phyloP scores from a whole-genome alignment of 75 land plant species.

The Adiantum capillusveneris region DNA sequence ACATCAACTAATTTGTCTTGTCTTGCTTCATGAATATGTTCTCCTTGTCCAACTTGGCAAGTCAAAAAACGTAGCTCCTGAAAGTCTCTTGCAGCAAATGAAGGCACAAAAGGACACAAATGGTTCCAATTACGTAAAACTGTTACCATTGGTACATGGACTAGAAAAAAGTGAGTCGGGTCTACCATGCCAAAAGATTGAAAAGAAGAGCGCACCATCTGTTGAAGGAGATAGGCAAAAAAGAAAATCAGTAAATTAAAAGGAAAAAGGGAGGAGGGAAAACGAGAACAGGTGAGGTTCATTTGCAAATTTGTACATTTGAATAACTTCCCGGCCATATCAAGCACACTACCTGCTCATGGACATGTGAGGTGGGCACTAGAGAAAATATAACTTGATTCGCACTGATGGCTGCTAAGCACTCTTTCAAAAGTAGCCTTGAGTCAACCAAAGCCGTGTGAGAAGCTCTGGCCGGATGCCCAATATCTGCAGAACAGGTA shows the following conservation, averaged over 20 bases:
- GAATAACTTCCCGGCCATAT: too few species aligned
- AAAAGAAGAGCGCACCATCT: not conserved
- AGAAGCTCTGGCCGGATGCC: too few species aligned
- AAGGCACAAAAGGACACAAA: not conserved
- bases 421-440: not conserved
- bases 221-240: not conserved
- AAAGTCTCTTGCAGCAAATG: not conserved
- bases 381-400: not conserved
- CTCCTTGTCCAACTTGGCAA: not conserved
- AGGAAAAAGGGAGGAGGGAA: not conserved
- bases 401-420: not conserved
- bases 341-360: not conserved
- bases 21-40: not conserved
- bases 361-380: not conserved
- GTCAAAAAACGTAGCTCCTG: not conserved
- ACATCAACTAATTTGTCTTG: not conserved
- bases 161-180: not conserved
- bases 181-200: slow-evolving; percentile 5
- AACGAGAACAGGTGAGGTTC: too few species aligned
- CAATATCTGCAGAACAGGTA: too few species aligned
- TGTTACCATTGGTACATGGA: not conserved
- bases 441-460: not conserved
- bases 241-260: not conserved
- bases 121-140: not conserved
- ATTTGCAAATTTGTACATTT: too few species aligned